Percentiles rank a stretch among this genome's conserved stretches.
These are phyloP conservation scores for Lactifluus rugatus DNA, from an alignment of 768 basidiomycete species.

Conservation along the genomic window DNA sequence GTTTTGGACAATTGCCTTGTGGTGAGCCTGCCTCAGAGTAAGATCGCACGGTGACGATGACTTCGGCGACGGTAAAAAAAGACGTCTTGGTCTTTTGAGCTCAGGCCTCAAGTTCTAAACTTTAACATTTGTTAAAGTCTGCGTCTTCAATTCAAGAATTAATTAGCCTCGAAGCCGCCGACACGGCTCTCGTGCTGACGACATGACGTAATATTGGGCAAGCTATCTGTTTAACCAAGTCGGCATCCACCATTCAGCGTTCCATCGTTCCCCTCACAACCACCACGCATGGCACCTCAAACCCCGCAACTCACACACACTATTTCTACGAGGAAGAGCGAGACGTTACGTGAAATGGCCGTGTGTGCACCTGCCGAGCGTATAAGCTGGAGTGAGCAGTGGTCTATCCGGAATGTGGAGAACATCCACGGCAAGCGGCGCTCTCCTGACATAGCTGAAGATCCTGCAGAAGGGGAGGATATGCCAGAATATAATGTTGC, in stretches of 20 bases:
- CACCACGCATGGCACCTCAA: not conserved
- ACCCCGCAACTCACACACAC: not conserved
- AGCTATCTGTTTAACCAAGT: constrained; percentile 1
- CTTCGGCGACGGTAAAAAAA: no score
- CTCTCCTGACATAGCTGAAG: not conserved
- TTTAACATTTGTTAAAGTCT: no score
- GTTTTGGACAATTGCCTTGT: no score
- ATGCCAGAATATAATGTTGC: not conserved
- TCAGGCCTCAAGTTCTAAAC: no score
- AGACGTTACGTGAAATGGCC: not conserved
- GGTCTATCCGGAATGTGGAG: constrained; percentile 2
- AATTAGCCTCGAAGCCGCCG: no score
- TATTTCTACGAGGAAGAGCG: not conserved
- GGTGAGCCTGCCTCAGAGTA: no score
- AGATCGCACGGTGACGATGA: no score
- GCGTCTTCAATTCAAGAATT: no score
- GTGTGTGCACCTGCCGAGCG: not conserved
- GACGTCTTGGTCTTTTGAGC: no score
- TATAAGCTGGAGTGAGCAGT: not conserved
- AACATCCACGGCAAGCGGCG: constrained; percentile 3
- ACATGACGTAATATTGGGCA: not conserved
- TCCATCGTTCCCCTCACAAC: not conserved
- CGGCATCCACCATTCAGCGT: constrained; percentile 6
- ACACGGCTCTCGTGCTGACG: no score
- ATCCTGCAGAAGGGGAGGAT: not conserved